phyloP scores from a whole-genome alignment of 495 filamentous ascomycete genomes.

The Tuber borchii region DNA sequence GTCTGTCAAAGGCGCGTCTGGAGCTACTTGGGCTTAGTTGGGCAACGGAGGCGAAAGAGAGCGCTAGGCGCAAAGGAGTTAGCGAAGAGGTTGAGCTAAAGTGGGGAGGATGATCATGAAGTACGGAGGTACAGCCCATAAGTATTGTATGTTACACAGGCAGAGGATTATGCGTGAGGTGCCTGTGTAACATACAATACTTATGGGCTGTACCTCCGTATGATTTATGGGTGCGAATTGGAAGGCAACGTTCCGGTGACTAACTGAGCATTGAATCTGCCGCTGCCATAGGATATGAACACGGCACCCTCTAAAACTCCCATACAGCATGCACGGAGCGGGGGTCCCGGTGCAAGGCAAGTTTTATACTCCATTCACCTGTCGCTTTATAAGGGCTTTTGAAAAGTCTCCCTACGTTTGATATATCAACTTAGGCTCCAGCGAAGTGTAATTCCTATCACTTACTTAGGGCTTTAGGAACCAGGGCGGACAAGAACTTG shows the following conservation, averaged over 20 bases:
- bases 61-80: background rate
- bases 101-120: background rate
- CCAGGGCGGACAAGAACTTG: background rate
- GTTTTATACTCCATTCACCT: background rate
- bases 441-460: background rate
- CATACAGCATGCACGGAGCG: background rate
- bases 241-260: background rate
- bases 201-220: too few relatives aligned
- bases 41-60: background rate
- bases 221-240: background rate
- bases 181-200: too few relatives aligned
- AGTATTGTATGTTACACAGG: too few relatives aligned
- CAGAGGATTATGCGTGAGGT: too few relatives aligned
- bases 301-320: background rate
- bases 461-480: background rate
- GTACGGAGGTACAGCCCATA: too few relatives aligned
- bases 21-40: background rate
- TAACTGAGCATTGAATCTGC: background rate
- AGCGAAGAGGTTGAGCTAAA: background rate
- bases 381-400: background rate
- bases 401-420: background rate
- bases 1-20: background rate
- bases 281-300: background rate
- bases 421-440: background rate
- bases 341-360: background rate